Conservation (phyloP, 225 moss, liverwort and hornwort species). For the Asterella californica region DNA sequence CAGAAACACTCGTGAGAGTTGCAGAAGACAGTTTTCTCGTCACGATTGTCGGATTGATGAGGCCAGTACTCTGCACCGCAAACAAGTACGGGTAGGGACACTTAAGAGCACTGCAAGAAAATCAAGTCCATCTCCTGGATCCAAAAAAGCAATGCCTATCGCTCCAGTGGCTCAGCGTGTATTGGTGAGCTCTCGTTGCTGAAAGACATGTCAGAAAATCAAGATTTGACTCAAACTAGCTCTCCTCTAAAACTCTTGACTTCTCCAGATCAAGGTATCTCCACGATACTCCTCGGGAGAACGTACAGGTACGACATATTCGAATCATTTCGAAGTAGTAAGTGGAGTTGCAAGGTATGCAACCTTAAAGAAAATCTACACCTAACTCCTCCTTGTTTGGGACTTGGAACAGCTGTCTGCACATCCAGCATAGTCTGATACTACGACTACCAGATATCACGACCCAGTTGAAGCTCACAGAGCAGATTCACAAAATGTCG, state of each 20-base stretch:
- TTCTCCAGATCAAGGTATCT: not conserved
- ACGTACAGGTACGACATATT: not conserved
- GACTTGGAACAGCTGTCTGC: not conserved
- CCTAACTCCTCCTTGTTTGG: not conserved
- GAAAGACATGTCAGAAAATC: not conserved
- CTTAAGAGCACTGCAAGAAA: not conserved
- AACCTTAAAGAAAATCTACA: not conserved
- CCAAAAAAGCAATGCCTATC: not conserved
- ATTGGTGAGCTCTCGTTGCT: not conserved
- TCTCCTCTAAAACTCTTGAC: not conserved
- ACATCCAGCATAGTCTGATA: not conserved
- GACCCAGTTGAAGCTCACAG: not conserved
- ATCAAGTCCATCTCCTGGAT: not conserved
- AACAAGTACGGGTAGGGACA: not conserved
- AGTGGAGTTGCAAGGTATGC: not conserved
- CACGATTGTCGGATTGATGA: not conserved
- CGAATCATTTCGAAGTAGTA: not conserved
- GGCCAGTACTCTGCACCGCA: constrained; percentile 20
- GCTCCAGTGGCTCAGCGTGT: not conserved
- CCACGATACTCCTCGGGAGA: not conserved
- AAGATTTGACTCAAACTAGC: not conserved
- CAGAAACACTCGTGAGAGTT: constrained; percentile 10
- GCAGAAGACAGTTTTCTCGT: constrained; percentile 29
- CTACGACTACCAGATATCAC: not conserved
- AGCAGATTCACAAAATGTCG: not conserved